Percentiles rank a stretch among this genome's conserved stretches.
These are phyloP conservation scores for Tolypocladium paradoxum DNA, from an alignment of 2,329 filamentous ascomycete species.

Conservation along the genomic window DNA sequence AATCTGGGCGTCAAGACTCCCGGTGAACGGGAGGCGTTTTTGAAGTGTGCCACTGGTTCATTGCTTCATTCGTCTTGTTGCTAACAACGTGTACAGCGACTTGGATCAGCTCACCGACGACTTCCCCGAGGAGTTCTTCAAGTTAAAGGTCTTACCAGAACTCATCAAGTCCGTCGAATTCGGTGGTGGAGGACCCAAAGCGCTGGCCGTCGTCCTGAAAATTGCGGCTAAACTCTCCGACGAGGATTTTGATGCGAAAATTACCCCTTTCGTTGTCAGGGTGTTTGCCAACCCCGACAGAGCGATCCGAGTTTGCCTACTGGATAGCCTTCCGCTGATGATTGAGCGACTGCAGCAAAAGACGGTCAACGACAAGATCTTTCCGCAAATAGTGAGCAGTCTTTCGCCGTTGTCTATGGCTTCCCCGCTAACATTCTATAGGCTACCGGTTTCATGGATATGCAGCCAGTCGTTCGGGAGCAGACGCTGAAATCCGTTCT, in stretches of 20 bases:
- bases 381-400: slow-evolving; percentile 70
- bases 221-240: slow-evolving; percentile 77
- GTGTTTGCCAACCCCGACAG: slow-evolving; percentile 87
- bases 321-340: slow-evolving; percentile 83
- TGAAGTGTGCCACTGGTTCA: slow-evolving; percentile 41
- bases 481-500: slow-evolving; percentile 94
- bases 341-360: slow-evolving; percentile 84
- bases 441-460: slow-evolving; percentile 90
- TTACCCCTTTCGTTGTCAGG: slow-evolving; percentile 78
- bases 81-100: slow-evolving; percentile 40
- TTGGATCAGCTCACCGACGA: slow-evolving; percentile 82
- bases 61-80: slow-evolving; percentile 12
- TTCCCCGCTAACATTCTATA: slow-evolving; percentile 23
- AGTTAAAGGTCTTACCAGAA: slow-evolving; percentile 90
- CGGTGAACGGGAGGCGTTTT: slow-evolving; percentile 71
- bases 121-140: slow-evolving; percentile 96
- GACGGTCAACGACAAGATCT: slow-evolving; percentile 91
- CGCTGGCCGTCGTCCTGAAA: slow-evolving; percentile 79
- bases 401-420: background rate
- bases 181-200: slow-evolving; percentile 86
- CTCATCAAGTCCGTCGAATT: slow-evolving; percentile 98
- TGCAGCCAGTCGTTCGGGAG: slow-evolving; percentile 83
- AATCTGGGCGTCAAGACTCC: slow-evolving; percentile 83
- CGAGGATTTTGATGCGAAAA: slow-evolving; percentile 77
- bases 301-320: slow-evolving; percentile 78